Conservation (phyloP, 495 filamentous ascomycete genomes). For the Talaromyces stipitatus region DNA sequence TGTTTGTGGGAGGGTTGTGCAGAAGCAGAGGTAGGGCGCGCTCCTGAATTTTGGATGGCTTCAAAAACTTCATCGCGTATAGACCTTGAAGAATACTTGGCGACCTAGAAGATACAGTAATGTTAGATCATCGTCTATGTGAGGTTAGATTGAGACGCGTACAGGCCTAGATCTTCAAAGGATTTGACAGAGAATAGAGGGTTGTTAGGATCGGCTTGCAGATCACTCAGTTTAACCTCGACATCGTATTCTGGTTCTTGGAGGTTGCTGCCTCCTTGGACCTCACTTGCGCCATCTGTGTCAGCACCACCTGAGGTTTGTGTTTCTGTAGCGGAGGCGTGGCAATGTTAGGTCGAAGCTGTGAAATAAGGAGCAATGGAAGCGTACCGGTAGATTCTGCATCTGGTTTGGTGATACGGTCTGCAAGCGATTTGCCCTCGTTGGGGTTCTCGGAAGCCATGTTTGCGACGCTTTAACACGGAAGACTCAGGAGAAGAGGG, state of each 20-base stretch:
- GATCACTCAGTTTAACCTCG: conserved; percentile 82
- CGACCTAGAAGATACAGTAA: conserved; percentile 21
- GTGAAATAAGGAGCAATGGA: conserved; percentile 1
- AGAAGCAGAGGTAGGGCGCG: conserved; percentile 83
- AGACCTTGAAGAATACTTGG: conserved; percentile 54
- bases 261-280: conserved; percentile 44
- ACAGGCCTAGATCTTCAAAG: conserved; percentile 85
- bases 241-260: conserved; percentile 73
- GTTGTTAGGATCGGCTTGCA: conserved; percentile 79
- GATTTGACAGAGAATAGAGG: conserved; percentile 77
- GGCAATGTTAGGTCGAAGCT: conserved; percentile 7
- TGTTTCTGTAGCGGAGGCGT: conserved; percentile 7
- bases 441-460: conserved; percentile 29
- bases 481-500: not conserved
- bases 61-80: conserved; percentile 77
- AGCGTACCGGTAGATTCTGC: conserved; percentile 11
- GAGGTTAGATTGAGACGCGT: conserved; percentile 23
- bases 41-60: conserved; percentile 96
- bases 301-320: conserved; percentile 24
- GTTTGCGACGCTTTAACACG: not conserved
- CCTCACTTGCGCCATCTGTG: conserved; percentile 44
- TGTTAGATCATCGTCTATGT: not conserved
- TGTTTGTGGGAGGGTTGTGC: conserved; percentile 71
- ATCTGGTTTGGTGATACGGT: conserved; percentile 50
- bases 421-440: conserved; percentile 45